Conservation (phyloP, 2,329 filamentous ascomycete species). For the Neofusicoccum ribis region DNA sequence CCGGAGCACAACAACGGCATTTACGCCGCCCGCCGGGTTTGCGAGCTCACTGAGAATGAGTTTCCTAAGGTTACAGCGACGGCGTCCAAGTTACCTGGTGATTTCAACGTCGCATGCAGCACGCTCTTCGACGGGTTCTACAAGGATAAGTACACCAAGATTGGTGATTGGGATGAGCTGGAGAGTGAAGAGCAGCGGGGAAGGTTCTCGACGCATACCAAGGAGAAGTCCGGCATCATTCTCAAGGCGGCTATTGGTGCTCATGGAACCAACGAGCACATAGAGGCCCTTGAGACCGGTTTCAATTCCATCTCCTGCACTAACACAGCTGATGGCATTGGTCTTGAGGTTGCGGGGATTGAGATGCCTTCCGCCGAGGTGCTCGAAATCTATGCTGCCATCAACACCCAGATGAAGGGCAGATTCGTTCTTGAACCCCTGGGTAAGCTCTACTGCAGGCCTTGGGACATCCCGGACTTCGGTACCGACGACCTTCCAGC, state of each 20-base stretch:
- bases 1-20: constrained; percentile 74
- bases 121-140: constrained; percentile 64
- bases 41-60: constrained; percentile 66
- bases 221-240: constrained; percentile 50
- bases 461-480: constrained; percentile 48
- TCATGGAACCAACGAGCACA: constrained; percentile 45
- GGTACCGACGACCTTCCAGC: constrained; percentile 40
- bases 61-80: constrained; percentile 60
- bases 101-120: constrained; percentile 77
- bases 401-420: constrained; percentile 33
- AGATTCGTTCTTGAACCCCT: constrained; percentile 52
- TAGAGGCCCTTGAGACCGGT: background rate
- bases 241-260: constrained; percentile 53
- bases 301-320: constrained; percentile 22
- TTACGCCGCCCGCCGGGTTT: constrained; percentile 64
- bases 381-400: constrained; percentile 48
- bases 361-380: constrained; percentile 46
- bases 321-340: constrained; percentile 26
- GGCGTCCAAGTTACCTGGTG: constrained; percentile 63
- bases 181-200: constrained; percentile 5
- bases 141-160: constrained; percentile 43
- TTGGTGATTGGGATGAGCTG: constrained; percentile 43
- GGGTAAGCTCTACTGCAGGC: constrained; percentile 55
- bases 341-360: constrained; percentile 50
- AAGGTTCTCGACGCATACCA: constrained; percentile 26